These are phyloP conservation scores for Verticillium nubilum DNA, from an alignment of 2,329 filamentous ascomycete genomes.

Conservation along the genomic window DNA sequence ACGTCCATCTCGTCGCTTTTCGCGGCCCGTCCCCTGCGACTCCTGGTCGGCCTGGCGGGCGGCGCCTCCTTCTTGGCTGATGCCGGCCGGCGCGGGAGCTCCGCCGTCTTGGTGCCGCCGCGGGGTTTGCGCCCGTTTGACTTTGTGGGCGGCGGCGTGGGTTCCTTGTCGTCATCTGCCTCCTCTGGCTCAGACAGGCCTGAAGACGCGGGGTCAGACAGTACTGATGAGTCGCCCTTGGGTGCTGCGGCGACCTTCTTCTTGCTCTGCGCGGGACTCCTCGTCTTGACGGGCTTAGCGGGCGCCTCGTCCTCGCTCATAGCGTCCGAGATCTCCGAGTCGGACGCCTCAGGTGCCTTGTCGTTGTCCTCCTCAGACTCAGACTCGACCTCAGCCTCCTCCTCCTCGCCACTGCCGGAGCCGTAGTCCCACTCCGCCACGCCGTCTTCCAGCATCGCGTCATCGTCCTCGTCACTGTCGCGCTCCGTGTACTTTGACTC, in stretches of 20 bases:
- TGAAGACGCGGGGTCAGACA: constrained; percentile 1
- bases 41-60: neutral
- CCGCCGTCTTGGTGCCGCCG: constrained; percentile 3
- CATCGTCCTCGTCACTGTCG: constrained; percentile 52
- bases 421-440: constrained; percentile 55
- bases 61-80: constrained; percentile 6
- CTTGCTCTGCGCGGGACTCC: constrained; percentile 12
- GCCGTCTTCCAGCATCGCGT: constrained; percentile 53
- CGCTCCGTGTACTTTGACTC: constrained; percentile 48
- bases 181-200: constrained; percentile 4
- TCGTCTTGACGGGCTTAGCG: constrained; percentile 19
- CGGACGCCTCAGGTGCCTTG: constrained; percentile 8
- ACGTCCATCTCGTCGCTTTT: neutral
- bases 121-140: constrained; percentile 9
- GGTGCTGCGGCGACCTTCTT: constrained; percentile 15
- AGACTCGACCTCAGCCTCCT: constrained; percentile 11
- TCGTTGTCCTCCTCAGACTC: constrained; percentile 14
- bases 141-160: constrained; percentile 7
- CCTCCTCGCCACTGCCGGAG: constrained; percentile 18
- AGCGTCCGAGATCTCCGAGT: constrained; percentile 10
- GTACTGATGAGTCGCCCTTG: constrained; percentile 9
- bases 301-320: constrained; percentile 11
- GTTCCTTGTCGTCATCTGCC: constrained; percentile 12
- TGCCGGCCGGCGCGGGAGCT: constrained; percentile 11
- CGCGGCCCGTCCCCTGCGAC: neutral